Evolutionary conservation across 441 rosid genomes (phyloP).

Genomic region (Manihot esculenta): DNA sequence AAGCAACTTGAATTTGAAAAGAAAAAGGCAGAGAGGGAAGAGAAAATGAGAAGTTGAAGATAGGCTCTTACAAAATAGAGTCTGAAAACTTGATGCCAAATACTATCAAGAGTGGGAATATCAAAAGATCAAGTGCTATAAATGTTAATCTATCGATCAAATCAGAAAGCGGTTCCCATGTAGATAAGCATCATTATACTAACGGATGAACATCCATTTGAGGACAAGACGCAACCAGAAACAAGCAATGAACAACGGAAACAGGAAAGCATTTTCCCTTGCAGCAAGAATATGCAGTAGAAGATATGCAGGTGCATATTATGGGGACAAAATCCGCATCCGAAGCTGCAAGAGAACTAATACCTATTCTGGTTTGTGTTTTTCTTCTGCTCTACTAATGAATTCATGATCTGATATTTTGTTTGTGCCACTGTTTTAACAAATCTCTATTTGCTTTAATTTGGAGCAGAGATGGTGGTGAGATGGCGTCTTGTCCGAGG

Average conservation of each 20-base stretch:
- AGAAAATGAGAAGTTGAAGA: conserved; percentile 50
- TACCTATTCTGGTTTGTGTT: not conserved
- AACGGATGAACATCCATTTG: conserved; percentile 8
- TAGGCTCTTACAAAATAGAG: conserved; percentile 27
- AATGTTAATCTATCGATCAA: conserved; percentile 11
- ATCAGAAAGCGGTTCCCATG: conserved; percentile 17
- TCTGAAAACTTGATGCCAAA: conserved; percentile 17
- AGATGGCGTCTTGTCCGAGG: not conserved
- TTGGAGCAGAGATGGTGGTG: conserved; percentile 19
- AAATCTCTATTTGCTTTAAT: not conserved
- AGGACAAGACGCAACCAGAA: not conserved
- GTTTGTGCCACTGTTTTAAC: not conserved
- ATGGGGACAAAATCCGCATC: not conserved
- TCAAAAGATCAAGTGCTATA: conserved; percentile 25
- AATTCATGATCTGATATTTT: not conserved
- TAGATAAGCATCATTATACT: not conserved
- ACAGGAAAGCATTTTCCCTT: conserved; percentile 9
- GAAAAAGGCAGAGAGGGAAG: conserved; percentile 62
- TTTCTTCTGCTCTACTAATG: not conserved
- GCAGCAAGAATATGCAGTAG: conserved; percentile 6
- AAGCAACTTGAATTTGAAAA: conserved; percentile 71
- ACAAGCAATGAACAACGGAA: not conserved
- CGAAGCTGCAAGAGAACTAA: conserved; percentile 7
- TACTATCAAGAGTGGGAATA: conserved; percentile 25
- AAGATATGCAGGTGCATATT: conserved; percentile 5